phyloP scores from a whole-genome alignment of 305 asterid genomes.

The Euphrasia arctica region DNA sequence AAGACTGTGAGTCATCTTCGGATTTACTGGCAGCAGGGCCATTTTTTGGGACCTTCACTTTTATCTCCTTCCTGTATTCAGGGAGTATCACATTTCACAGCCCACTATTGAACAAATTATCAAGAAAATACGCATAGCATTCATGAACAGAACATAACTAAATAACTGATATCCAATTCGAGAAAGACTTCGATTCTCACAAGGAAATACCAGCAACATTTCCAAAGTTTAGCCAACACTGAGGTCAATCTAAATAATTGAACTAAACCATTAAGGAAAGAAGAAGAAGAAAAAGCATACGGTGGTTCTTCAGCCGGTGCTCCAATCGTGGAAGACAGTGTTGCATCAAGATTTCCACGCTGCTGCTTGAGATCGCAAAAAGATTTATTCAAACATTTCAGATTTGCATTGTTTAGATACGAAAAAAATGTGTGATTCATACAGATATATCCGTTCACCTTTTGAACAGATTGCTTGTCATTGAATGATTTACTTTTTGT shows the following conservation, averaged over 20 bases:
- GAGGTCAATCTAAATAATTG: no score
- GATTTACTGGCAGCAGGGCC: constrained; percentile 37
- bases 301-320: constrained; percentile 45
- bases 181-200: no score
- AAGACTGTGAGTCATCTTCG: constrained; percentile 44
- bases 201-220: no score
- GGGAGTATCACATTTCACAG: constrained; percentile 31
- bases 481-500: constrained; percentile 48
- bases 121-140: no score
- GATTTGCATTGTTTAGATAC: constrained; percentile 33
- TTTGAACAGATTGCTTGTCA: constrained; percentile 30
- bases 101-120: no score
- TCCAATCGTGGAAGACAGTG: constrained; percentile 48
- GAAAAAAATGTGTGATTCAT: background rate
- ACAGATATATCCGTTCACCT: no score
- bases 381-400: constrained; percentile 20
- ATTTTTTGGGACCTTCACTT: constrained; percentile 44
- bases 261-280: background rate
- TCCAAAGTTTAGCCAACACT: no score
- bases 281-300: constrained; percentile 42
- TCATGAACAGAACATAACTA: no score
- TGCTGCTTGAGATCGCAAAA: constrained; percentile 37
- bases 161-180: no score
- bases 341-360: constrained; percentile 41
- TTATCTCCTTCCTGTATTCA: constrained; percentile 55